Evolutionary conservation across 331 rosid genomes (phyloP).

Genomic region (Telfairia occidentalis): DNA sequence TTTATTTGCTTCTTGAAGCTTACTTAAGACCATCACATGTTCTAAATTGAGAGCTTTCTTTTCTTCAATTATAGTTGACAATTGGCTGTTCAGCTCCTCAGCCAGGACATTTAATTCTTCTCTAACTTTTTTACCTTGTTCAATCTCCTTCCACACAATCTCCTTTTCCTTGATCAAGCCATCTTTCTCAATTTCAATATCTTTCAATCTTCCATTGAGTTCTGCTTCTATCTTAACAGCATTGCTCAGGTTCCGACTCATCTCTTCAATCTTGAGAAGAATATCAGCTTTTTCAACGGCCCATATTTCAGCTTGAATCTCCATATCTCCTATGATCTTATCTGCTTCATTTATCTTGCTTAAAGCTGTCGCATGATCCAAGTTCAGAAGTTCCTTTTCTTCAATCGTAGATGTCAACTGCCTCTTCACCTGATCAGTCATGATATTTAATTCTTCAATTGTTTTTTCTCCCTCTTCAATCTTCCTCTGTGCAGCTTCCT

Average conservation of each 20-base stretch:
- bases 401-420: conserved; percentile 33
- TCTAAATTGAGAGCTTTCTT: conserved; percentile 23
- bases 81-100: conserved; percentile 49
- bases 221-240: conserved; percentile 50
- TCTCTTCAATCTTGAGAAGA: conserved; percentile 39
- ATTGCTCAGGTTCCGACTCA: conserved; percentile 30
- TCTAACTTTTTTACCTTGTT: conserved; percentile 37
- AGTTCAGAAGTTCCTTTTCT: conserved; percentile 35
- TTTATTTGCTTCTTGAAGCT: conserved; percentile 50
- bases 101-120: conserved; percentile 28
- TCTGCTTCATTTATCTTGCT: conserved; percentile 50
- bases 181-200: conserved; percentile 35
- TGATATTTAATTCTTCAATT: conserved; percentile 30
- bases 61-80: conserved; percentile 34
- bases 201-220: conserved; percentile 40
- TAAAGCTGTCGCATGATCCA: conserved; percentile 32
- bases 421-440: conserved; percentile 38
- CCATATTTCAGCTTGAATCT: conserved; percentile 43
- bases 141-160: conserved; percentile 36
- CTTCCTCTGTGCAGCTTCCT: conserved; percentile 37
- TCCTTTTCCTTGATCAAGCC: conserved; percentile 46
- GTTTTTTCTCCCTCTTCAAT: conserved; percentile 46
- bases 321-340: conserved; percentile 34
- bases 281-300: conserved; percentile 35
- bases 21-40: conserved; percentile 38